A percentile compares a stretch with the other conserved stretches of the same genome.
Conservation (phyloP, 2,329 filamentous ascomycete species). For the Clarireedia hainanense region DNA sequence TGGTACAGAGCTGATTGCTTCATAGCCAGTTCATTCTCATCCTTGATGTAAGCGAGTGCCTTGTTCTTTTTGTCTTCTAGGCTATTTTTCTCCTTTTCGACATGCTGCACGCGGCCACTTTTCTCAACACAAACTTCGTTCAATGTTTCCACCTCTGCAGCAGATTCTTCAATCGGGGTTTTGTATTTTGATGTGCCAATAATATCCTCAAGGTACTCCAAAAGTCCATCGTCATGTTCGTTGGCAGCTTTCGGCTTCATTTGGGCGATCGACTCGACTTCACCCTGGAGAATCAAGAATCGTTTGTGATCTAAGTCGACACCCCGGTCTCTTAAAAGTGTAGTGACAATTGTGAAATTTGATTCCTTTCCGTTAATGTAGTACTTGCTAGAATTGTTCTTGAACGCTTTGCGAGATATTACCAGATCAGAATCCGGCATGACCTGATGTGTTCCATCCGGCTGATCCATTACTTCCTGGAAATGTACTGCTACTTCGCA, state of each 20-base stretch:
- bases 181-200: conserved; percentile 99
- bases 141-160: conserved; percentile 78
- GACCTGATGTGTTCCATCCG: conserved; percentile 64
- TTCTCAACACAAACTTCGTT: conserved; percentile 96
- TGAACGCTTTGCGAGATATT: conserved; percentile 89
- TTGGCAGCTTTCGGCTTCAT: conserved; percentile 97
- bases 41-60: conserved; percentile 77
- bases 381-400: conserved; percentile 97
- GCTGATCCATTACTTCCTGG: conserved; percentile 84
- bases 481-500: conserved; percentile 98
- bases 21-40: conserved; percentile 85
- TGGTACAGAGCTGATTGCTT: conserved; percentile 94
- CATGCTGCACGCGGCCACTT: conserved; percentile 88
- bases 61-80: conserved; percentile 97
- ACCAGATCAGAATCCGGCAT: conserved; percentile 79
- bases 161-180: conserved; percentile 89
- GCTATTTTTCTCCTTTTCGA: conserved; percentile 90
- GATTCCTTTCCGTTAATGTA: conserved; percentile 89
- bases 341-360: conserved; percentile 87
- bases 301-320: conserved; percentile 97
- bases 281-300: conserved; percentile 93
- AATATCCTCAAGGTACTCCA: conserved; percentile 97
- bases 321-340: conserved; percentile 75
- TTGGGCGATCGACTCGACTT: conserved; percentile 97
- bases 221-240: conserved; percentile 90